A percentile compares a stretch with the other conserved stretches of the same genome.
phyloP scores from a whole-genome alignment of 1,284 basidiomycete genomes.

The Dichomitus squalens region DNA sequence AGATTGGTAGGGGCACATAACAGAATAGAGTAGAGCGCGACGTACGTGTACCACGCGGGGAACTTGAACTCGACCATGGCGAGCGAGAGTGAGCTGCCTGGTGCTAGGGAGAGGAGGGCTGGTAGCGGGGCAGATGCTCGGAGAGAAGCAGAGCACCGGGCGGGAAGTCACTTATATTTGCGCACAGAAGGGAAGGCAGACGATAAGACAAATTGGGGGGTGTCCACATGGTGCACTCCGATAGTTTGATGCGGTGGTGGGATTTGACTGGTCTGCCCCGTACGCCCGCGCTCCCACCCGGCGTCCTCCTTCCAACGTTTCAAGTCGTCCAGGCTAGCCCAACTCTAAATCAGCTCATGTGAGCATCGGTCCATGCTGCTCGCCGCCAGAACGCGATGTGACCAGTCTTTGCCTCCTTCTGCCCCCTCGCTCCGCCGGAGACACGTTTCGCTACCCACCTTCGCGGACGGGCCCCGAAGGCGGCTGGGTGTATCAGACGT shows the following conservation, averaged over 20 bases:
- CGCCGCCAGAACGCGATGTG: not conserved
- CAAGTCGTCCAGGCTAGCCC: not conserved
- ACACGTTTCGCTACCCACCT: not conserved
- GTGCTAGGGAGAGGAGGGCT: conserved; percentile 1
- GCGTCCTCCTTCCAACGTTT: not conserved
- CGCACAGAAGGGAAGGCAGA: not conserved
- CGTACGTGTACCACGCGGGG: conserved; percentile 36
- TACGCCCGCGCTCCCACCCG: conserved; percentile 1
- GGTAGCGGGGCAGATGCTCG: conserved; percentile 17
- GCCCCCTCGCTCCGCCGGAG: not conserved
- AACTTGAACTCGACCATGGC: conserved; percentile 29
- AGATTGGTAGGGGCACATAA: not conserved
- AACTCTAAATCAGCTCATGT: conserved; percentile 2
- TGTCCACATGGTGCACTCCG: conserved; percentile 19
- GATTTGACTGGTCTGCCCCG: not conserved
- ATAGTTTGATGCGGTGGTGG: conserved; percentile 14
- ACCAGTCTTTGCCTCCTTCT: not conserved
- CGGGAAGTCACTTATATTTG: conserved; percentile 17
- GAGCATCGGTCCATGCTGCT: conserved; percentile 4
- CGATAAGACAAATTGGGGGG: conserved; percentile 21
- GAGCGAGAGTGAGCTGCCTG: conserved; percentile 1
- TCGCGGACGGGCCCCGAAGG: not conserved
- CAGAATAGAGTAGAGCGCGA: not conserved
- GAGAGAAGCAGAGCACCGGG: not conserved
- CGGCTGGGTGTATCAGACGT: not conserved